Evolutionary conservation across 805 yeast genomes (phyloP), one percentile per base, ranked within the genome.

Genomic region (Candida sonorensis): DNA sequence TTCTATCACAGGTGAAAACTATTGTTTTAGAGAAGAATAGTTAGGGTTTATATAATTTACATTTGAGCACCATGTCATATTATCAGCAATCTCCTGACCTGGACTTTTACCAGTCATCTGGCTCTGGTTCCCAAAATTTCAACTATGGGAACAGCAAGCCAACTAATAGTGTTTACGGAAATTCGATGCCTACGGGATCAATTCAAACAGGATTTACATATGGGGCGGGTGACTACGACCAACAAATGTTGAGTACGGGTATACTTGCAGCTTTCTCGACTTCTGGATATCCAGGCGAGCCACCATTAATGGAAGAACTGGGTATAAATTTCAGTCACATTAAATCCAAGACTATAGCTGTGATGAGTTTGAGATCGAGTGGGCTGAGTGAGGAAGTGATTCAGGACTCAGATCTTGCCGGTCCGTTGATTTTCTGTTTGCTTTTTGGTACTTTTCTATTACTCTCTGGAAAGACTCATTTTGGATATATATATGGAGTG

Each of bases 401-500:
- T 75, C 76, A 78, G 33, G 98, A 90, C 57, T 71, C 92, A 17
- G 98, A 92, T 53, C 66, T 92, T 45, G 97, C 97, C 0, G 98
- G 98, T 1, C 98, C 98, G 1, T 67, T 92, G 20, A 62, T 92
- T 25, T 92, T 90, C 57, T 90, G 90, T 50, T 63, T 92, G 32
- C 58, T 86, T 35, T 90, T 90, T 53, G 98, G 96, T 14, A 71
- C 87, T 1, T 75, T 81, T 38, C 63, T 92, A 33, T 62, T 90
- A 31, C 66, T 88, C 27, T 79, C 95, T 1, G 97, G 98, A 5
- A 92, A 90, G 56, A 83, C 90, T 11, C 97, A 92, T 56, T 92
- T 92, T 54, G 97, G 97, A 2, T 92, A 92, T 57, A 83, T 92
- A 30, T 92, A 92, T 51, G 97, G 98, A 24, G 94, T 92, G 26